These are phyloP conservation scores for Nemania bipapillata DNA, from an alignment of 2,329 filamentous ascomycete genomes.

Conservation along the genomic window DNA sequence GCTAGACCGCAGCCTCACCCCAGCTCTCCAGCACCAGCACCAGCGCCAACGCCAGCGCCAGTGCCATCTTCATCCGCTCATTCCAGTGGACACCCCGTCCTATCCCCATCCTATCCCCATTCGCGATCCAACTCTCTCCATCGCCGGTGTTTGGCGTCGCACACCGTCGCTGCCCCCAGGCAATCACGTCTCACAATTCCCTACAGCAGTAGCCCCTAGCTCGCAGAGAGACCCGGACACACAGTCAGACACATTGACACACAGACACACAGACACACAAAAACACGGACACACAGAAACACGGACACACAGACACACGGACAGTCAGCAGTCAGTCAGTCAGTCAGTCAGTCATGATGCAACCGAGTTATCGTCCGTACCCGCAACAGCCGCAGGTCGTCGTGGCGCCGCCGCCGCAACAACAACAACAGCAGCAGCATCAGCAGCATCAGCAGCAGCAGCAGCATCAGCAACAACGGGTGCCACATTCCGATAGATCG, in stretches of 20 bases:
- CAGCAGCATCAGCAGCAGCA: conserved; percentile 60
- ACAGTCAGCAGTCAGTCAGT: conserved; percentile 13
- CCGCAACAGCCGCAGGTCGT: conserved; percentile 58
- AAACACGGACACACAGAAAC: not conserved
- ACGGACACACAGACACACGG: not conserved
- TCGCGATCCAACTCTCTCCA: conserved; percentile 25
- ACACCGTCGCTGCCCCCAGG: conserved; percentile 29
- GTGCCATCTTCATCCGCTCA: conserved; percentile 5
- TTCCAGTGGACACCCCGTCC: conserved; percentile 18
- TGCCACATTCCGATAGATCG: conserved; percentile 60
- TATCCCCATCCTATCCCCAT: not conserved
- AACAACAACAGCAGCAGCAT: conserved; percentile 62
- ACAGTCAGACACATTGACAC: conserved; percentile 17
- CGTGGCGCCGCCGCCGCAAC: conserved; percentile 43
- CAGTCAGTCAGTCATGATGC: conserved; percentile 57
- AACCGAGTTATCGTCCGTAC: conserved; percentile 64
- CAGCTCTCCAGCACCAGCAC: conserved; percentile 10
- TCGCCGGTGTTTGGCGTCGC: conserved; percentile 36
- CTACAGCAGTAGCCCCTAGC: conserved; percentile 15
- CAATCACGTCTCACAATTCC: conserved; percentile 39
- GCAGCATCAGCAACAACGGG: conserved; percentile 61
- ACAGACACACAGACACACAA: conserved; percentile 22
- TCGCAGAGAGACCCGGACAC: not conserved
- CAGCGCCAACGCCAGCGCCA: no score
- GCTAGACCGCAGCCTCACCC: conserved; percentile 34